Evolutionary conservation across 257 asterid species (phyloP), one percentile per base, ranked within the genome.

Genomic region (Cordia subcordata): DNA sequence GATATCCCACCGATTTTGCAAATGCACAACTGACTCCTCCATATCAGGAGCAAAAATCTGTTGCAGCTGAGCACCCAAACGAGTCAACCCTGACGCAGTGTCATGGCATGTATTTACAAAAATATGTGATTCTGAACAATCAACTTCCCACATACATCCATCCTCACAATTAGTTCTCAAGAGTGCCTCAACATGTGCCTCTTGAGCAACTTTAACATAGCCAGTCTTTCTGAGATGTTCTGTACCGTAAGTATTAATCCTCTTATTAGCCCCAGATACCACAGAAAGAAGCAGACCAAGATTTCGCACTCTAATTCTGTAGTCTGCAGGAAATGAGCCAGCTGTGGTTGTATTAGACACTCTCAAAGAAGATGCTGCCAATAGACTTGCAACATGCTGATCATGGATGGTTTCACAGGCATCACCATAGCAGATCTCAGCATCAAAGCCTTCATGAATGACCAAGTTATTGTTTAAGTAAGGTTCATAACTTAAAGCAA

Each of bases 1-100:
- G 78, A 69, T 69, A 69, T 86, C 76, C 99, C 99, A 89, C 78
- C 99, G 83, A 46, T 83, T 86, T 75, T 93, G 96, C 94, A 93
- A 77, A 89, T 93, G 97, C 71, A 71, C 81, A 52, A 77, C 75
- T 49, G 86, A 82, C 72, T 93, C 96, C 68, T 78, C 90, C 84
- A 85, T 61, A 68, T 89, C 96, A 64, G 97, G 99, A 13, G 90
- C 86, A 76, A 86, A 85, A 23, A 89, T 85, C 73, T 81, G 81
- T 71, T 93, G 99, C 42, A 93, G 84, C 77, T 85, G 99, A 70
- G 79, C 78, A 56, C 82, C 86, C 75, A 89, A 70, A 72, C 81
- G 83, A 38, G 79, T 75, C 73, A 93, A 68, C 57, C 95, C 96
- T 61, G 64, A 55, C 56, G 92, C 67, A 57, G 99, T 86, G 58